Base-by-base conservation (phyloP, 1,284 basidiomycete species). In the Irpex lacteus region DNA sequence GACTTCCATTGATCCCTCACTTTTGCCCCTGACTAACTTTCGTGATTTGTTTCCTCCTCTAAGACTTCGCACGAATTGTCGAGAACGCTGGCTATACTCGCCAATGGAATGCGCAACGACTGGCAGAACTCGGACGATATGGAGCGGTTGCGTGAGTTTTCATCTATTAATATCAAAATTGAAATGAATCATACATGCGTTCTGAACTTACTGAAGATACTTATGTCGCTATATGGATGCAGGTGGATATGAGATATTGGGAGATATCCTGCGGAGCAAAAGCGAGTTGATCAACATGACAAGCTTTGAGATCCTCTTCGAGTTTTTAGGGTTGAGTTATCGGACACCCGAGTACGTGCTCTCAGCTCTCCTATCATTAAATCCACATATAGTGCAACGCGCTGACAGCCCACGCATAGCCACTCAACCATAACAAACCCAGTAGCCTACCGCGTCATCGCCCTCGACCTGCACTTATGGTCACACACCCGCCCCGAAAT, bases 91-190 rank as follows among this genome's bases (percentile, higher is more conserved):
- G 79, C 86, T 3, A 85, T 98, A 21, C 77, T 98, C 40, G 83
- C 87, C 4, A 91, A 96, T 70, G 86, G 91, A 4, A 76, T 97
- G 47, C 85, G 86, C 65, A 89, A 91, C 68, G 93, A 88, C 70
- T 98, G 96, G 96, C 86, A 92, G 70, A 94, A 93, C 70, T 95
- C 92, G 50, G 95, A 96, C 71, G 94, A 96, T 71, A 94, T 95
- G 89, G 94, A 96, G 72, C 80, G 88, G 40, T 78, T 95, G 55
- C 86, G 93, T 92, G 71, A 72, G 88, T 80, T 26, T 26, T 26
- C 26, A 26, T 26, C 26, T 3, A 26, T 26, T 3, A 26, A 3
- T 26, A 26, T 26, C 4, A 2, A 26, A 26, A 26, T 26, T 26
- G 26, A 26, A 26, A 26, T 26, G 4, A 26, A 26, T 26, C 4